These are phyloP conservation scores for Monosporascus sp. DNA, from an alignment of 2,329 filamentous ascomycete species.

Conservation along the genomic window DNA sequence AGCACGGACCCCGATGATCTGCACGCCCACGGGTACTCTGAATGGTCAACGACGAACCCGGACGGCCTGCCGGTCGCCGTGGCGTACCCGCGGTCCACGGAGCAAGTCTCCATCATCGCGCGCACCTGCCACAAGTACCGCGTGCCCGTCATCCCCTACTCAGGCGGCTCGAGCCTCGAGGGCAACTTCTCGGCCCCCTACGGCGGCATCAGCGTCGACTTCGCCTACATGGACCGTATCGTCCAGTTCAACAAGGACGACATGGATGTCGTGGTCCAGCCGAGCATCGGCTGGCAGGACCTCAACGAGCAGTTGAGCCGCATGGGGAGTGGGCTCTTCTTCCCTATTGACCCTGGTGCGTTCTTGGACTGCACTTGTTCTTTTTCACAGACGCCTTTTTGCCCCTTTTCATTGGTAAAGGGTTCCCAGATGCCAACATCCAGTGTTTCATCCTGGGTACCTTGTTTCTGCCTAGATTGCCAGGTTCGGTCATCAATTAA, in stretches of 20 bases:
- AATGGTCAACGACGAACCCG: slow-evolving; percentile 60
- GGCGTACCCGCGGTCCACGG: slow-evolving; percentile 56
- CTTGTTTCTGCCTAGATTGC: not conserved
- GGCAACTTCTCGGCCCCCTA: slow-evolving; percentile 85
- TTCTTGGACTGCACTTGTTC: slow-evolving; percentile 2
- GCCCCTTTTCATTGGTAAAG: not conserved
- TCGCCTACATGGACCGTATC: slow-evolving; percentile 80
- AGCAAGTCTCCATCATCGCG: slow-evolving; percentile 54
- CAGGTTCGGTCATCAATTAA: slow-evolving; percentile 32
- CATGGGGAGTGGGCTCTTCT: slow-evolving; percentile 73
- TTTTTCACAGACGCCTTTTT: not conserved
- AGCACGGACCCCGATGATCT: slow-evolving; percentile 60
- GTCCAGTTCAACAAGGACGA: slow-evolving; percentile 76
- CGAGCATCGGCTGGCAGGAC: slow-evolving; percentile 86
- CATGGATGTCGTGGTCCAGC: slow-evolving; percentile 90
- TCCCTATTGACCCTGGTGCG: slow-evolving; percentile 78
- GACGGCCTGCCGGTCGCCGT: slow-evolving; percentile 58
- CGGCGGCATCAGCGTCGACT: slow-evolving; percentile 86
- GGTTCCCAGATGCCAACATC: not conserved
- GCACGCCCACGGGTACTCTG: slow-evolving; percentile 59
- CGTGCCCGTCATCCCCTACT: slow-evolving; percentile 82
- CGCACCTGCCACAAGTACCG: slow-evolving; percentile 72
- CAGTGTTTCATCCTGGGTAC: too few species aligned
- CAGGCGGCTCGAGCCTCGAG: slow-evolving; percentile 80
- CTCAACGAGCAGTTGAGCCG: slow-evolving; percentile 68